Evolutionary conservation across 75 land plant genomes (phyloP).

Genomic region (Picea glauca): DNA sequence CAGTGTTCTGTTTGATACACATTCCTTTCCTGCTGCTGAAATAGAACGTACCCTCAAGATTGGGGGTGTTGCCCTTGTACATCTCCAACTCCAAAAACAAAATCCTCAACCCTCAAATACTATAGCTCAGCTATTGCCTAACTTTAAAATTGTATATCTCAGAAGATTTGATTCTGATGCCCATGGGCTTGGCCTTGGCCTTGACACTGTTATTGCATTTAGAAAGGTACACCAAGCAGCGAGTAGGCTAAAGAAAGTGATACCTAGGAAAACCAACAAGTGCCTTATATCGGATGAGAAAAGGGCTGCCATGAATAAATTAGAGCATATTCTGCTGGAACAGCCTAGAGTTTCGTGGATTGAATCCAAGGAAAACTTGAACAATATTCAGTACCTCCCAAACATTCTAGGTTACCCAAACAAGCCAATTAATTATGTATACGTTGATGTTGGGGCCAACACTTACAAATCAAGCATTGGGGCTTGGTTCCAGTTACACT

Average conservation of each 20-base stretch:
- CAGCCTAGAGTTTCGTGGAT: constrained; percentile 29
- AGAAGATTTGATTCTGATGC: constrained; percentile 22
- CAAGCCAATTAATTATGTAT: constrained; percentile 43
- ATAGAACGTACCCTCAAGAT: constrained; percentile 40
- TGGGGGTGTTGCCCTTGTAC: constrained; percentile 43
- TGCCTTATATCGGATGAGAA: constrained; percentile 19
- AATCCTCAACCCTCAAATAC: constrained; percentile 18
- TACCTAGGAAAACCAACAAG: not conserved
- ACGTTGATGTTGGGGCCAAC: constrained; percentile 56
- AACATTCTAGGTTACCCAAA: constrained; percentile 41
- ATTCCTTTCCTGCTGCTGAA: constrained; percentile 17
- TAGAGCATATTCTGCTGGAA: constrained; percentile 57
- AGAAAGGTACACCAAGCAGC: constrained; percentile 14
- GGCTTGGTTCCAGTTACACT: constrained; percentile 57
- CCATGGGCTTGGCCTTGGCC: constrained; percentile 18
- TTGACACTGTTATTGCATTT: constrained; percentile 36
- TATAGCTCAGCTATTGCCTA: constrained; percentile 18
- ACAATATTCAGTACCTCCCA: constrained; percentile 35
- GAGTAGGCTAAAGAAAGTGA: not conserved
- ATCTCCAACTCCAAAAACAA: constrained; percentile 13
- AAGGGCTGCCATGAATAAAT: constrained; percentile 26
- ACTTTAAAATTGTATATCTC: constrained; percentile 45
- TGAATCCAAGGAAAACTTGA: not conserved
- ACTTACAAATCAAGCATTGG: constrained; percentile 27
- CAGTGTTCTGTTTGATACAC: constrained; percentile 25